Conservation (phyloP, 108 stramenopile species). For the Cyclotella cryptica region DNA sequence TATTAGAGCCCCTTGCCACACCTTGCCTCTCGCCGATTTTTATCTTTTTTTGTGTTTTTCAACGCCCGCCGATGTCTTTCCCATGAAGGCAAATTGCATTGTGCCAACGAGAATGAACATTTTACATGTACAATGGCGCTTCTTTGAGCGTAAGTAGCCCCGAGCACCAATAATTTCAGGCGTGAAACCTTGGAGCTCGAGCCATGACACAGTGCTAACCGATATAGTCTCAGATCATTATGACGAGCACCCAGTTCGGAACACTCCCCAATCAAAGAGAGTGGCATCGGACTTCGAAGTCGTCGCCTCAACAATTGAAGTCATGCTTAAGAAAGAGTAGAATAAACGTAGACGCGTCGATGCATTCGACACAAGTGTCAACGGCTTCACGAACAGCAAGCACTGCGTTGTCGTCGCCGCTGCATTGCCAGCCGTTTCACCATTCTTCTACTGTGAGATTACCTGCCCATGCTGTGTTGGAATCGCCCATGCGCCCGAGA, state of each 20-base stretch:
- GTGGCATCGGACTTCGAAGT: neutral
- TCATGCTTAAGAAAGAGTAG: slow-evolving; percentile 5
- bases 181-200: too few species aligned
- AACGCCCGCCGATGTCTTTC: too few species aligned
- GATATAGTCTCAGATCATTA: neutral
- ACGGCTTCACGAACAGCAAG: neutral
- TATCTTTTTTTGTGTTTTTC: too few species aligned
- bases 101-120: too few species aligned
- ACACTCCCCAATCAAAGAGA: neutral
- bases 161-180: too few species aligned
- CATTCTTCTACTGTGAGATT: neutral
- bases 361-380: neutral
- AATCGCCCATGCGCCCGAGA: neutral
- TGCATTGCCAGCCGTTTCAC: neutral
- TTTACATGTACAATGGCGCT: too few species aligned
- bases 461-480: neutral
- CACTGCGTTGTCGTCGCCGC: slow-evolving; percentile 8
- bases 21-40: too few species aligned
- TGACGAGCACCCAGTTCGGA: neutral
- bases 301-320: slow-evolving; percentile 1
- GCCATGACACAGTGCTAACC: too few species aligned
- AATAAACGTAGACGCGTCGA: neutral
- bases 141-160: too few species aligned
- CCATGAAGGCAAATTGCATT: too few species aligned
- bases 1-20: too few species aligned